Evolutionary conservation across 169 alveolate species (phyloP), one percentile per base, ranked within the genome.

Genomic region (Plasmodium blacklocki): DNA sequence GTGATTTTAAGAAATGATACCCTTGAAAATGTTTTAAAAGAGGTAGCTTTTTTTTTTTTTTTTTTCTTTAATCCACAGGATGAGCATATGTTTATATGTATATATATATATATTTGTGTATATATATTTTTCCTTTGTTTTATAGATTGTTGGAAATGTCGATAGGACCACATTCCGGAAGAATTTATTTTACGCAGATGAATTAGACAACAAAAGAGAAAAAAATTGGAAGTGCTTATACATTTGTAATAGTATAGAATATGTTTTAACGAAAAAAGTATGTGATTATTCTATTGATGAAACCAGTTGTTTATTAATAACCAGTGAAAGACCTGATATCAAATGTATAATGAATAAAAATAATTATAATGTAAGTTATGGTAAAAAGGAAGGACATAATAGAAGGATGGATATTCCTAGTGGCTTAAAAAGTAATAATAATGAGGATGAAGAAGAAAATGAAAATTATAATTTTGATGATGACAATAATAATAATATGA

Each of bases 141-240:
- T 56, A 21, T 59, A 76, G 89, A 59, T 76, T 21, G 23, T 76
- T 14, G 64, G 45, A 43, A 60, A 45, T 58, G 49, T 76, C 52
- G 78, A 64, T 45, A 70, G 23, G 1, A 9, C 11, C 32, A 64
- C 47, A 7, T 76, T 76, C 47, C 64, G 66, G 58, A 76, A 66
- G 29, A 64, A 76, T 45, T 71, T 76, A 18, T 76, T 76, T 68
- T 76, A 58, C 26, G 78, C 89, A 52, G 89, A 76, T 7, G 76
- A 64, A 12, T 15, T 14, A 2, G 45, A 50, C 43, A 50, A 58
- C 23, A 64, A 66, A 18, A 76, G 56, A 71, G 89, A 76, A 19
- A 64, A 63, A 32, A 76, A 50, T 49, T 76, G 89, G 89, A 59
- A 76, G 5, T 43, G 73, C 11, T 45, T 76, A 8, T 76, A 64